Conservation (phyloP, 2,329 filamentous ascomycete species). For the Aspergillus tubingensis region DNA sequence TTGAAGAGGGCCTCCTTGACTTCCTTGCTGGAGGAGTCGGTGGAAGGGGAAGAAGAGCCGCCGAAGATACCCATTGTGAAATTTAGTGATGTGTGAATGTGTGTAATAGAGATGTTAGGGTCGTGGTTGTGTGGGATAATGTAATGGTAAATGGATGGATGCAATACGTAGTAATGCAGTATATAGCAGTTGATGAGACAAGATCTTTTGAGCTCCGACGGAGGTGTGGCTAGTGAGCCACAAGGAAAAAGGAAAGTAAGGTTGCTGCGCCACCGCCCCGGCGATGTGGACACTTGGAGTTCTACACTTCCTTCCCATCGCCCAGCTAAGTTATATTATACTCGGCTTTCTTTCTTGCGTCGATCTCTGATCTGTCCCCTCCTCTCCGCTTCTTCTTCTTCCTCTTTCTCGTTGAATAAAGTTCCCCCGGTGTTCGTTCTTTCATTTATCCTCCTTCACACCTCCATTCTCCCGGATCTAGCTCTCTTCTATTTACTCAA, state of each 20-base stretch:
- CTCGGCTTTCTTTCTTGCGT: background rate
- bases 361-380: conserved; percentile 7
- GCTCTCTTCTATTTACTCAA: conserved; percentile 39
- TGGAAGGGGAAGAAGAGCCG: conserved; percentile 32
- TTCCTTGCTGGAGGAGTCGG: conserved; percentile 32
- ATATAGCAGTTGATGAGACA: conserved; percentile 1
- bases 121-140: background rate
- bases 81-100: background rate
- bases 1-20: conserved; percentile 61
- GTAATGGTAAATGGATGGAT: background rate
- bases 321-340: no score
- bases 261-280: conserved; percentile 19
- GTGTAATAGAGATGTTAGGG: background rate
- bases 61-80: conserved; percentile 44
- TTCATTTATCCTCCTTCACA: conserved; percentile 7
- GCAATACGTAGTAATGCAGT: no score
- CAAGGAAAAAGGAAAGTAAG: background rate
- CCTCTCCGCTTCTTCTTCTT: conserved; percentile 12
- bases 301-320: background rate
- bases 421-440: background rate
- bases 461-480: conserved; percentile 10
- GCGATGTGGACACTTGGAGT: conserved; percentile 30
- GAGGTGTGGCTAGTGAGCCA: conserved; percentile 20
- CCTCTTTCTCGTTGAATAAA: background rate
- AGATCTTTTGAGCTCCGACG: conserved; percentile 11